phyloP scores from a whole-genome alignment of 2,329 filamentous ascomycete species.

The Hymenoscyphus salicellus region DNA sequence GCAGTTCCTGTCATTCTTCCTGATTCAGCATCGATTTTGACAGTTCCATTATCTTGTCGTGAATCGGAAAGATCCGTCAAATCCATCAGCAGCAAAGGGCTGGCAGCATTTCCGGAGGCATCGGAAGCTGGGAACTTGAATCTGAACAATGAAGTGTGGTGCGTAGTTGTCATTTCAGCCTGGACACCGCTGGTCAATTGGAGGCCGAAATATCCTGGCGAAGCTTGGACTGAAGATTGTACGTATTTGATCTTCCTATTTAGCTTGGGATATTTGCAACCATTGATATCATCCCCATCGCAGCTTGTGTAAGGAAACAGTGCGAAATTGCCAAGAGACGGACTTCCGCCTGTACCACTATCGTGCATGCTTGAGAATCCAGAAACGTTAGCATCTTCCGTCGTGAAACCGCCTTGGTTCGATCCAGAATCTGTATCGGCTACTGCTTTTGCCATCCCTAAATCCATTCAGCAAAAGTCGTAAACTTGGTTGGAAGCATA shows the following conservation, averaged over 20 bases:
- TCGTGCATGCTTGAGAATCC: conserved; percentile 51
- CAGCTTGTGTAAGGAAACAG: conserved; percentile 44
- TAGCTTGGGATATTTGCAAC: conserved; percentile 51
- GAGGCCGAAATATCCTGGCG: conserved; percentile 64
- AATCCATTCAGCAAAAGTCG: conserved; percentile 24
- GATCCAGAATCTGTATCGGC: conserved; percentile 47
- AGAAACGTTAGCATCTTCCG: conserved; percentile 47
- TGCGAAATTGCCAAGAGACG: conserved; percentile 47
- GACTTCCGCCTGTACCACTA: conserved; percentile 45
- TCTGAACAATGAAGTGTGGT: conserved; percentile 61
- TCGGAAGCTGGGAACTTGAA: conserved; percentile 55
- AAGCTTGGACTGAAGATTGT: conserved; percentile 50
- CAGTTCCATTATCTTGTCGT: conserved; percentile 52
- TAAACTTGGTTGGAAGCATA: too few relatives aligned
- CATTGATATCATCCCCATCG: conserved; percentile 49
- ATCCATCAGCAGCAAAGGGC: conserved; percentile 62
- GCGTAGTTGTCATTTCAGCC: conserved; percentile 64
- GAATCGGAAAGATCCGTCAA: conserved; percentile 61
- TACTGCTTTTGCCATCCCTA: conserved; percentile 53
- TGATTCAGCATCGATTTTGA: conserved; percentile 51
- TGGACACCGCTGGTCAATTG: conserved; percentile 53
- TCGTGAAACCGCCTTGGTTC: conserved; percentile 46
- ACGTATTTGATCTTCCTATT: conserved; percentile 45
- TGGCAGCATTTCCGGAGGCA: conserved; percentile 35
- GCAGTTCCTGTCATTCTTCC: conserved; percentile 62